Evolutionary conservation across 805 yeast species (phyloP).

Genomic region (Lipomyces mesembrius): DNA sequence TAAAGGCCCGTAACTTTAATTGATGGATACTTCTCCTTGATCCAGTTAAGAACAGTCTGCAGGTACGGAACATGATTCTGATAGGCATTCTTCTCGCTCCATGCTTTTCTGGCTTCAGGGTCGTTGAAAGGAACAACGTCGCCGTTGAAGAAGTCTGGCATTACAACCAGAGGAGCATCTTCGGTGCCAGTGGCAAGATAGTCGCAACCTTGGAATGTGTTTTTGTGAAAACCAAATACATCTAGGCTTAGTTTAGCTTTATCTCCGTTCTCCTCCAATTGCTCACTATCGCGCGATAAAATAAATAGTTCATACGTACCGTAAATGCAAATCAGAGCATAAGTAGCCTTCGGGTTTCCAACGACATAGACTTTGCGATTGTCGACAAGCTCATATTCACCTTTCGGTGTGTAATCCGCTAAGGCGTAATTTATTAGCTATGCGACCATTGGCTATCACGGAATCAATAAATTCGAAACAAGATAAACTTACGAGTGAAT

Average conservation of each 20-base stretch:
- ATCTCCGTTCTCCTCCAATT: neutral
- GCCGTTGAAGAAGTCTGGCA: slow-evolving; percentile 37
- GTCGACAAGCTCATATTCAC: slow-evolving; percentile 11
- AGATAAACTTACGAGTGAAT: slow-evolving; percentile 22
- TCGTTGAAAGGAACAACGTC: slow-evolving; percentile 7
- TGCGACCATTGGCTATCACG: neutral
- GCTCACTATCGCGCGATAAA: neutral
- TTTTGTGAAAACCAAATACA: slow-evolving; percentile 32
- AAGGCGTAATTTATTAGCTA: neutral
- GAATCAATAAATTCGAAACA: neutral
- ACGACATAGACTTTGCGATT: slow-evolving; percentile 21
- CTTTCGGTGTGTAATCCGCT: slow-evolving; percentile 33
- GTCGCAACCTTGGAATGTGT: slow-evolving; percentile 36
- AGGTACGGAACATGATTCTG: slow-evolving; percentile 19
- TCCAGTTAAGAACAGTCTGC: slow-evolving; percentile 8
- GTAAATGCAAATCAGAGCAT: slow-evolving; percentile 32
- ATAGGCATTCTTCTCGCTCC: slow-evolving; percentile 20
- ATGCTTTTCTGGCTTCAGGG: slow-evolving; percentile 14
- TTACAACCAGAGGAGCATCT: slow-evolving; percentile 30
- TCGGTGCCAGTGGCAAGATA: slow-evolving; percentile 23
- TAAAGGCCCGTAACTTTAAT: slow-evolving; percentile 29
- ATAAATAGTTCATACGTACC: slow-evolving; percentile 4
- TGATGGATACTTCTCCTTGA: slow-evolving; percentile 20
- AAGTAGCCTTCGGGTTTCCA: slow-evolving; percentile 19
- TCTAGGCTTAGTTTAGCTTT: slow-evolving; percentile 8